Base-by-base conservation (phyloP, 306 rosid species). In the Cucurbita argyrosperma region DNA sequence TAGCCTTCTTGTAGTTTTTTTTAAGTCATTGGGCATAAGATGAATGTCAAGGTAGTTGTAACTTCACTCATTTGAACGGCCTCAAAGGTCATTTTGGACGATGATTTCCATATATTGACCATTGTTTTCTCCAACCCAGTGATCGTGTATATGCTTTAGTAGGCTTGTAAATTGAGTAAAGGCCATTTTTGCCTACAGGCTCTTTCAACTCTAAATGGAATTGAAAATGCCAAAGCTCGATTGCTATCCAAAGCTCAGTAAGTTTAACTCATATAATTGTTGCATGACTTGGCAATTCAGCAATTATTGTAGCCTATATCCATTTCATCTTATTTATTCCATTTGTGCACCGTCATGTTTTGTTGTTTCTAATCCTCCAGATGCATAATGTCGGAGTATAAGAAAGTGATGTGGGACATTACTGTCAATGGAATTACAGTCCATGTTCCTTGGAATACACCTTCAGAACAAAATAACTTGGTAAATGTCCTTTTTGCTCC, bases 181-280 rank as follows among this genome's bases (percentile, higher is more conserved):
- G 14, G 5, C 39, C 68, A 61, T 68, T 53, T 66, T 55, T 83
- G 68, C 18, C 15, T 81, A 78, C 88, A 94, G 98, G 88, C 90
- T 68, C 89, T 94, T 46, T 79, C 81, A 30, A 89, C 97, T 16
- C 78, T 90, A 74, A 83, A 90, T 82, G 87, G 90, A 80, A 86
- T 94, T 71, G 83, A 82, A 79, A 79, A 85, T 85, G 83, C 78
- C 68, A 69, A 81, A n/a, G 79, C 81, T 69, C 85, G 98, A 66
- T 79, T 90, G 71, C 43, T 77, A 45, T 90, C 92, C 72, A 94
- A 94, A 82, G 88, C 87, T 49, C 90, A 90, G 98, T 94, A 88
- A 75, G 94, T 74, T 76, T 62, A 75, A 65, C 66, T 83, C 65
- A 75, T 45, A 75, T 61, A 79, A 69, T 60, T 73, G 43, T 63